Evolutionary conservation across 768 basidiomycete species (phyloP).

Genomic region (Chalciporus piperatus): DNA sequence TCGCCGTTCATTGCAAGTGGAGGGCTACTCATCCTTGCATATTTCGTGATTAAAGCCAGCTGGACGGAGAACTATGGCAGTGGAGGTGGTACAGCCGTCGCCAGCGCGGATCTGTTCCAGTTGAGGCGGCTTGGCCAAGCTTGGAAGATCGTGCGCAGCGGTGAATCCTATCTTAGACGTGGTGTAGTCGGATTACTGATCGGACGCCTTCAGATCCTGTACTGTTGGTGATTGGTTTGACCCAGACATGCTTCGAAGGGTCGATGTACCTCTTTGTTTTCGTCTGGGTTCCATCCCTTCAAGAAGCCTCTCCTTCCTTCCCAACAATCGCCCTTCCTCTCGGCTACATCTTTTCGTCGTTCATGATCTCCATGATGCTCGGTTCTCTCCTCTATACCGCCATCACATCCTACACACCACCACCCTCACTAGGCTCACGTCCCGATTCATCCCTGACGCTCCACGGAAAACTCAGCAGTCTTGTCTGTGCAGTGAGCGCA

Average conservation of each 20-base stretch:
- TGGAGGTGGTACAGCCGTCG: slow-evolving; percentile 27
- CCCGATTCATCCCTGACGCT: slow-evolving; percentile 45
- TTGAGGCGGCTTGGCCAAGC: slow-evolving; percentile 52
- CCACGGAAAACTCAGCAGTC: slow-evolving; percentile 65
- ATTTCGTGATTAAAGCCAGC: slow-evolving; percentile 50
- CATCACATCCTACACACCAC: slow-evolving; percentile 37
- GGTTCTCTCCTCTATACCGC: slow-evolving; percentile 68
- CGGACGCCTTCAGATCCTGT: slow-evolving; percentile 44
- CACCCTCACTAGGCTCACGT: slow-evolving; percentile 18
- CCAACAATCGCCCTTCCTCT: slow-evolving; percentile 51
- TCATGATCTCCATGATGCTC: slow-evolving; percentile 83
- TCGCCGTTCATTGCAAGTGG: slow-evolving; percentile 70
- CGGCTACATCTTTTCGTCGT: slow-evolving; percentile 76
- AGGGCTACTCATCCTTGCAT: slow-evolving; percentile 48
- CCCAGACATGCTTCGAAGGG: slow-evolving; percentile 80
- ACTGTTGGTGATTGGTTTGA: slow-evolving; percentile 63
- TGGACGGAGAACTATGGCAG: slow-evolving; percentile 76
- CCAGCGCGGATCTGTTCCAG: slow-evolving; percentile 44
- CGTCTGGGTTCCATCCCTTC: slow-evolving; percentile 75
- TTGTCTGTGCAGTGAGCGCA: slow-evolving; percentile 59
- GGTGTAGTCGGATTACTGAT: no score
- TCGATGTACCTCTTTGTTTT: slow-evolving; percentile 87
- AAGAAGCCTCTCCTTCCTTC: slow-evolving; percentile 49
- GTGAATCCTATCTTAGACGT: slow-evolving; percentile 27
- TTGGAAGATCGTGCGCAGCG: slow-evolving; percentile 53